phyloP scores from a whole-genome alignment of 1,139 yeast genomes.

The Debaryomyces fabryi region DNA sequence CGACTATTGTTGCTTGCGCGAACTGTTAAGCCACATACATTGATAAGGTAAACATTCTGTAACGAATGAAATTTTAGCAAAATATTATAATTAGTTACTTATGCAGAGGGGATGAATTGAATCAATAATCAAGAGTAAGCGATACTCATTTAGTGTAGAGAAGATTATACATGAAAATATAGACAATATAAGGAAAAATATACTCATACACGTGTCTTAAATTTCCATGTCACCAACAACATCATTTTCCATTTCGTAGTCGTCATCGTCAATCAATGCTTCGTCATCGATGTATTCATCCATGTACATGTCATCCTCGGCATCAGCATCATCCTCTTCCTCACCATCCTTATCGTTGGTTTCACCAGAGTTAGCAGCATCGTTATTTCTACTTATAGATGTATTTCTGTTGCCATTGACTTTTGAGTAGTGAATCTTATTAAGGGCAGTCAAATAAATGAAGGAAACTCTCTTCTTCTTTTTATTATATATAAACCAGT shows the following conservation, averaged over 20 bases:
- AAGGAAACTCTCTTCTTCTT: conserved; percentile 90
- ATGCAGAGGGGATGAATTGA: neutral
- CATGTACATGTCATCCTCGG: conserved; percentile 26
- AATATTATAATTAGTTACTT: neutral
- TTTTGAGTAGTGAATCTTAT: conserved; percentile 42
- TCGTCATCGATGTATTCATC: conserved; percentile 32
- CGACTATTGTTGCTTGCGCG: neutral
- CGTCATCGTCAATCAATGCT: conserved; percentile 34
- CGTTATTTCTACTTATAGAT: conserved; percentile 19
- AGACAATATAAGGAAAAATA: neutral
- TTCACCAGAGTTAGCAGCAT: conserved; percentile 20
- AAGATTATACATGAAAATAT: neutral
- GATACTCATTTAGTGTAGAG: neutral
- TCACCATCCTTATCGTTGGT: conserved; percentile 28
- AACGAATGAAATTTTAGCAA: neutral
- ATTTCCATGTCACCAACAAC: conserved; percentile 43
- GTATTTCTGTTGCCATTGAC: conserved; percentile 29
- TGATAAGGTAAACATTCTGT: neutral
- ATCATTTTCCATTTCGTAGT: conserved; percentile 27
- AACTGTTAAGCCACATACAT: neutral
- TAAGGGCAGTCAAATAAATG: conserved; percentile 57
- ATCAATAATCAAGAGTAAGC: neutral
- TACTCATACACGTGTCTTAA: conserved; percentile 10
- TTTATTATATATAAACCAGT: conserved; percentile 92
- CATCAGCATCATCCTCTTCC: conserved; percentile 20